Conservation (phyloP, 139 green algal species). For the Chlamydomonas sp. region DNA sequence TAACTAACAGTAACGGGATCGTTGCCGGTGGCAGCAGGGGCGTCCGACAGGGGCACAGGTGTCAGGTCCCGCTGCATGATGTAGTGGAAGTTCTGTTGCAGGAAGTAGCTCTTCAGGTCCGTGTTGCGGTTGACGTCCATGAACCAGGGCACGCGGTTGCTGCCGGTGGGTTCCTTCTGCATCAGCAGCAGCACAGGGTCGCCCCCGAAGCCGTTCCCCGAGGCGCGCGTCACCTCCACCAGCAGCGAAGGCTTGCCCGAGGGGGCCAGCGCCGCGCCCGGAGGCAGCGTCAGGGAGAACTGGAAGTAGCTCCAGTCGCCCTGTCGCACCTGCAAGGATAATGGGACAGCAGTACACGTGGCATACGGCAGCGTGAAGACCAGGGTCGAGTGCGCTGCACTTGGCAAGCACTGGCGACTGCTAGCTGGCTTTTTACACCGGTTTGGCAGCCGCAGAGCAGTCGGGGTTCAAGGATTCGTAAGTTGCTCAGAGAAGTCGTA, state of each 20-base stretch:
- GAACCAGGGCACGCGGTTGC: constrained; percentile 26
- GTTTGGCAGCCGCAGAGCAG: no score
- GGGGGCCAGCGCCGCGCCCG: neutral
- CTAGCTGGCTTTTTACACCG: no score
- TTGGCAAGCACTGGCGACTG: no score
- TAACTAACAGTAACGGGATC: no score
- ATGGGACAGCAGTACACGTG: no score
- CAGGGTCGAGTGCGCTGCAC: no score
- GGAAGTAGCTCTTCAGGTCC: neutral
- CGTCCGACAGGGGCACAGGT: no score
- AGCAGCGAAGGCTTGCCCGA: neutral
- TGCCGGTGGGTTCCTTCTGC: neutral
- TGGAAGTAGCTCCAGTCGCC: constrained; percentile 19
- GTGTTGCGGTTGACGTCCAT: neutral
- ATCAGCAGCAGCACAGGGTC: constrained; percentile 21
- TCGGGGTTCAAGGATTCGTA: no score
- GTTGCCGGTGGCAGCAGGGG: no score
- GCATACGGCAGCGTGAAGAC: no score
- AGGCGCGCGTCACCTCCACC: neutral
- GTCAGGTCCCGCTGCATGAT: neutral
- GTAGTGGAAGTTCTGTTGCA: constrained; percentile 31
- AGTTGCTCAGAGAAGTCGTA: no score
- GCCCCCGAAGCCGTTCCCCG: neutral
- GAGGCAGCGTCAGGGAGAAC: neutral
- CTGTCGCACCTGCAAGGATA: neutral